A percentile compares a stretch with the other conserved stretches of the same genome.
phyloP scores from a whole-genome alignment of 2,329 filamentous ascomycete species.

The Colletotrichum incanum region DNA sequence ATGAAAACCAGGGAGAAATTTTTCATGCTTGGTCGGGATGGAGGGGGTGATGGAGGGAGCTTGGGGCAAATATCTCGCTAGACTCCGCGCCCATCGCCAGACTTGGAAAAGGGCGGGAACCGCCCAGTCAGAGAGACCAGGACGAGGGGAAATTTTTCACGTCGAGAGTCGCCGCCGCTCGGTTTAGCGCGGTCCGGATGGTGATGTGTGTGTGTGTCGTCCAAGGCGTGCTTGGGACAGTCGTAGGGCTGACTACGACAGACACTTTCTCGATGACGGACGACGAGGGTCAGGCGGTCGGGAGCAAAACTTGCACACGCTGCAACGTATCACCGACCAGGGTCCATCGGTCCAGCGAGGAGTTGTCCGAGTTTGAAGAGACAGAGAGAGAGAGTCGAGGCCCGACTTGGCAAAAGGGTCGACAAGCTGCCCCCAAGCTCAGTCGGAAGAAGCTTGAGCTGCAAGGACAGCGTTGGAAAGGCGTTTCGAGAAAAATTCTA shows the following conservation, averaged over 20 bases:
- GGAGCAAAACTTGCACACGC: no score
- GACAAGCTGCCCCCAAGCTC: conserved; percentile 14
- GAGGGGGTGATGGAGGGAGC: conserved; percentile 3
- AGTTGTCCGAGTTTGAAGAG: neutral
- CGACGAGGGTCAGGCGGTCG: neutral
- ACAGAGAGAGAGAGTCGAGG: neutral
- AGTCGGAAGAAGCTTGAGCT: neutral
- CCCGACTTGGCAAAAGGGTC: conserved; percentile 4
- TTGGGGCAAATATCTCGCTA: conserved; percentile 30
- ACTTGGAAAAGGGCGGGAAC: conserved; percentile 1
- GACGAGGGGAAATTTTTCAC: neutral
- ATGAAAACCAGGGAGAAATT: conserved; percentile 32
- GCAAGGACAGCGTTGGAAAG: neutral
- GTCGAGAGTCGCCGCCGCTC: neutral
- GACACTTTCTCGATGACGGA: neutral
- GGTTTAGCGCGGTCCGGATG: conserved; percentile 18
- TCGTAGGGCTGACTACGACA: conserved; percentile 39
- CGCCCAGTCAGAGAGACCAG: neutral
- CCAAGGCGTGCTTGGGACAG: conserved; percentile 8
- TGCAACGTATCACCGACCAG: conserved; percentile 18
- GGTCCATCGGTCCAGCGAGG: neutral
- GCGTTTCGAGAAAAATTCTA: conserved; percentile 37
- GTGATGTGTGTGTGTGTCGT: neutral
- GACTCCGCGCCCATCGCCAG: conserved; percentile 19
- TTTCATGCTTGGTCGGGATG: conserved; percentile 19